phyloP scores from a whole-genome alignment of 2,329 filamentous ascomycete species.

The Lachnellula cervina region DNA sequence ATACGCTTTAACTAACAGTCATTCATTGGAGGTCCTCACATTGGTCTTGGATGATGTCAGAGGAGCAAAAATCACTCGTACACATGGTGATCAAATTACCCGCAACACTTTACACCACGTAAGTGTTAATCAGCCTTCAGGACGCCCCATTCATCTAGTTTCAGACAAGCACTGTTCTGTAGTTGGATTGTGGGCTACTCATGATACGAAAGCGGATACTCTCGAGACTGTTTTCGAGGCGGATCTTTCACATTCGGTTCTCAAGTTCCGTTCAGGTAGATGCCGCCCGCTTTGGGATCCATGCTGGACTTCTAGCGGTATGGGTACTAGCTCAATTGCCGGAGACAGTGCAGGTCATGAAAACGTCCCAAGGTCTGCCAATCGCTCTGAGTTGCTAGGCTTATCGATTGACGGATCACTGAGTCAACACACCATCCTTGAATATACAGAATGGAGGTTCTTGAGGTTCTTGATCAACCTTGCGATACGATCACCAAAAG shows the following conservation, averaged over 20 bases:
- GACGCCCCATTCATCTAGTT: constrained; percentile 25
- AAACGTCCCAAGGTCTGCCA: not conserved
- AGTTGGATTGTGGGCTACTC: constrained; percentile 28
- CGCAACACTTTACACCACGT: constrained; percentile 28
- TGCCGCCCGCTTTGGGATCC: constrained; percentile 38
- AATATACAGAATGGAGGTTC: constrained; percentile 57
- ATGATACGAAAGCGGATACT: constrained; percentile 25
- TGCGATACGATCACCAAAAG: constrained; percentile 41
- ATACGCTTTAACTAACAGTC: constrained; percentile 45
- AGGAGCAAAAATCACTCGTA: constrained; percentile 24
- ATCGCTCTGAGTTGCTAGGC: constrained; percentile 50
- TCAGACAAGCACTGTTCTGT: constrained; percentile 30
- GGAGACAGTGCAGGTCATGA: not conserved
- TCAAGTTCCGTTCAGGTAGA: constrained; percentile 49
- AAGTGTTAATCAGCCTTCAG: constrained; percentile 5
- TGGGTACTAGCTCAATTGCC: constrained; percentile 37
- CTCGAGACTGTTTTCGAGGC: constrained; percentile 48
- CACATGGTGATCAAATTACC: constrained; percentile 29
- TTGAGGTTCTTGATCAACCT: constrained; percentile 71
- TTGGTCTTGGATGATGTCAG: constrained; percentile 21
- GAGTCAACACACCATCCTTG: constrained; percentile 64
- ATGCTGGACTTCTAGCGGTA: constrained; percentile 9
- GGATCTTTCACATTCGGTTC: constrained; percentile 50
- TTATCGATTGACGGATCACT: constrained; percentile 65
- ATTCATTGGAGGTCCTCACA: constrained; percentile 54